Evolutionary conservation across 768 basidiomycete species (phyloP).

Genomic region (Podaxis mareebaensis): DNA sequence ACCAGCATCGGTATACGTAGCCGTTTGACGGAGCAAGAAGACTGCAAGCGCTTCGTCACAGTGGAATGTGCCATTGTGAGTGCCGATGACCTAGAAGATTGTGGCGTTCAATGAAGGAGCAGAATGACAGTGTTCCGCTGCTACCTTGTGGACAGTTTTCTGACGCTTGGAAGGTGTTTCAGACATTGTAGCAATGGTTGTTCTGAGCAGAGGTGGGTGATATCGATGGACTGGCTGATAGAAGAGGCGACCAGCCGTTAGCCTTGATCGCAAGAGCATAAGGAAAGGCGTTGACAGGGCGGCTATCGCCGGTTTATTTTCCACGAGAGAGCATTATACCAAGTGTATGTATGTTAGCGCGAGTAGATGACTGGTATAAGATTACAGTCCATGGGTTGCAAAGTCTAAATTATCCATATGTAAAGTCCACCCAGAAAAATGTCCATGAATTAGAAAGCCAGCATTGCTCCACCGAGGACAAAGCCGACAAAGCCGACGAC

Average conservation of each 20-base stretch:
- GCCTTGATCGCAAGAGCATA: conserved; percentile 14
- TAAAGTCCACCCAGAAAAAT: conserved; percentile 13
- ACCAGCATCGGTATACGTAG: conserved; percentile 77
- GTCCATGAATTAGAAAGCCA: conserved; percentile 38
- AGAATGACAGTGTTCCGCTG: not conserved
- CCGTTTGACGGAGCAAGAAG: conserved; percentile 79
- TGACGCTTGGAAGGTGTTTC: conserved; percentile 33
- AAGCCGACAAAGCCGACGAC: conserved; percentile 45
- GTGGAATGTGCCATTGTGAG: conserved; percentile 95
- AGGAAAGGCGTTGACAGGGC: not conserved
- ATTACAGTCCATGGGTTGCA: conserved; percentile 14
- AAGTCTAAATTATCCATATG: conserved; percentile 19
- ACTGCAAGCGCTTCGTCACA: conserved; percentile 97
- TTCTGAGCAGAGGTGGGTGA: not conserved
- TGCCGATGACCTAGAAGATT: conserved; percentile 74
- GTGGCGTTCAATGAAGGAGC: conserved; percentile 2
- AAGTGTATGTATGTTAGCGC: not conserved
- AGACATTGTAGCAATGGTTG: conserved; percentile 20
- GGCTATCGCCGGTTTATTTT: conserved; percentile 17
- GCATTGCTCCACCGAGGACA: conserved; percentile 49
- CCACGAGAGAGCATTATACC: not conserved
- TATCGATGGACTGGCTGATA: conserved; percentile 3
- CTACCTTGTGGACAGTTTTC: conserved; percentile 39
- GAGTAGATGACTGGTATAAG: not conserved
- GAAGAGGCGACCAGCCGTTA: not conserved